Percentiles rank a stretch among this genome's conserved stretches.
Evolutionary conservation across 2,329 filamentous ascomycete species (phyloP).

Genomic region (Colletotrichum sp.): DNA sequence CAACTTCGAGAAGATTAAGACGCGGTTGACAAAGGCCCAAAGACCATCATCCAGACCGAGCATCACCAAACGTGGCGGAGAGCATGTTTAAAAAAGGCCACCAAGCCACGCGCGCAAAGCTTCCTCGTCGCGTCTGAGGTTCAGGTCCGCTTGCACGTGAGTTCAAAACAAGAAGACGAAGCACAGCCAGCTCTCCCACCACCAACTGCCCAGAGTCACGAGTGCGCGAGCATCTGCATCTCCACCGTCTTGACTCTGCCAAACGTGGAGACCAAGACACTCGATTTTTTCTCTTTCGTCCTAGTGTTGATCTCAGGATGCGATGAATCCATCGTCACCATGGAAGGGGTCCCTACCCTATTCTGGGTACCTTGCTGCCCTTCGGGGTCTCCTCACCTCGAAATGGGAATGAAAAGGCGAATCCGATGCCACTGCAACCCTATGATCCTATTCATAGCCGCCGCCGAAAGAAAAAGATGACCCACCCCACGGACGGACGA

Average conservation of each 20-base stretch:
- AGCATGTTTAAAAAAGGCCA: not conserved
- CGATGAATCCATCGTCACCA: not conserved
- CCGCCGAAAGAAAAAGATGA: not conserved
- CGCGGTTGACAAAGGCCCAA: not conserved
- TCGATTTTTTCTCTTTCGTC: not conserved
- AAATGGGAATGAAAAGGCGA: not conserved
- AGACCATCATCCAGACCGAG: not conserved
- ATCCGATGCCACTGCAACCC: conserved; percentile 4
- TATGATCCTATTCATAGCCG: conserved; percentile 13
- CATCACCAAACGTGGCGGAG: not conserved
- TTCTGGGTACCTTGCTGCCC: not conserved
- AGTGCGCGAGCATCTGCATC: not conserved
- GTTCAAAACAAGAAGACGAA: not conserved
- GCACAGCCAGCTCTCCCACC: not conserved
- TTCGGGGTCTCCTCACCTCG: not conserved
- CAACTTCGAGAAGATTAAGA: not conserved
- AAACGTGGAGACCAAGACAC: not conserved
- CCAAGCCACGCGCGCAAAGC: not conserved
- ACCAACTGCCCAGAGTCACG: not conserved
- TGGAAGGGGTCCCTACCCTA: not conserved
- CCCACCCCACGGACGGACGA: not conserved
- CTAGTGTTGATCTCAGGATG: not conserved
- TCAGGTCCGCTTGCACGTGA: no score
- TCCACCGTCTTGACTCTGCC: not conserved
- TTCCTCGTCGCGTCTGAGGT: no score